Evolutionary conservation across 2,329 filamentous ascomycete species (phyloP), one percentile per base, ranked within the genome.

Genomic region (Domatiomyces catenatus): DNA sequence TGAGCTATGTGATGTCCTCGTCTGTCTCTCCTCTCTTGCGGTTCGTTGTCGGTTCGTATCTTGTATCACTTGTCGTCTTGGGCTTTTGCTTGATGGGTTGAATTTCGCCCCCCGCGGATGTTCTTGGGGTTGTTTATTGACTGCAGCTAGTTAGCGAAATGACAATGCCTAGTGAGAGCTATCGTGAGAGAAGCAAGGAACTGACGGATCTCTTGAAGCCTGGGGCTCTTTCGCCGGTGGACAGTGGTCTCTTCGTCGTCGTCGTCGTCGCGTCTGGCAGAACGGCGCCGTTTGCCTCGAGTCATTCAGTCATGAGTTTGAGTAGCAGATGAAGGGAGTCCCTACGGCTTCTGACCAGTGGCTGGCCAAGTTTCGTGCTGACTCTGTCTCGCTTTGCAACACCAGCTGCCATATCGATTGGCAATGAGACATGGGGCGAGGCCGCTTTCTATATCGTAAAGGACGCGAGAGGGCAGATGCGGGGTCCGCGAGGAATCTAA

Each of bases 191-290:
- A 43, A 12, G 10, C 8, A 49, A 51, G 51, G 51, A 47, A 48
- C 48, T 50, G 51, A 52, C 48, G 5, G 8, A 12, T 53, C 42
- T 50, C 45, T 17, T 50, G 45, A n/a, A 50, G 47, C 36, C 42
- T 53, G 42, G n/a, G 51, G 17, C 45, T 50, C 28, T 50, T 53
- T 46, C 46, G n/a, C 26, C n/a, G 42, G 42, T 39, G 48, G 17
- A 46, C 48, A 42, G 48, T 49, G n/a, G 28, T 12, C 7, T 8
- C 10, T 8, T 32, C 22, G 1, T 46, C 43, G 12, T 48, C 36
- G 26, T 42, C 47, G 15, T 49, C 5, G 8, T 10, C 4, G 28
- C 28, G 8, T 32, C 10, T 32, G 42, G 39, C n/a, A 42, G 46
- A 42, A 48, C 42, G 46, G 17, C 10, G 26, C 26, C 39, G 15